Evolutionary conservation across 1,139 yeast species (phyloP), one percentile per base, ranked within the genome.

Genomic region (Meyerozyma guilliermondii): DNA sequence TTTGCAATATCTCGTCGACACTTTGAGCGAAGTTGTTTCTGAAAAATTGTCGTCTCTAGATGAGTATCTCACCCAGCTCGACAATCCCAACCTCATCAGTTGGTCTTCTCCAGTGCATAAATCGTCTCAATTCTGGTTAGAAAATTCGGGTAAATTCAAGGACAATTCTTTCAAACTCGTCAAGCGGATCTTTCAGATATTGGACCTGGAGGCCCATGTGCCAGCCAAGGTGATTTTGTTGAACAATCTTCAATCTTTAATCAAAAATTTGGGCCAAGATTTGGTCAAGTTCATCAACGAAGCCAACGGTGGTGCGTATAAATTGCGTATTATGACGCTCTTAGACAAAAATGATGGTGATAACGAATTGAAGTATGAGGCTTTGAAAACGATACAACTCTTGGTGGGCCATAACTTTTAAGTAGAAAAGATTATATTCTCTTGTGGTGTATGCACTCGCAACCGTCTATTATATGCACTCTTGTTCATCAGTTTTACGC

Each of bases 71-170:
- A 81, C 89, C 40, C 98, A 92, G 66, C 73, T 92, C 46, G 85
- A 81, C 48, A 81, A 92, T 45, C 78, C 78, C n/a, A 81, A 83
- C 55, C 75, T 80, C 49, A 76, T 92, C 56, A 78, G 80, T 49
- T 92, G 96, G 95, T 80, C 96, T 2, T 67, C 74, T 7, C 98
- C 98, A 43, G 89, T 96, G 20, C 98, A 92, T 65, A 80, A 81
- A 53, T 85, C 88, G 39, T 81, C 79, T 42, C 88, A 87, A 43
- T 92, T 92, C 62, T 92, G 98, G 96, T 74, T 81, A 49, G 94
- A 88, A 51, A 88, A 94, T 60, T 74, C 84, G 26, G 72, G 68
- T 39, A 76, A 78, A 53, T 92, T 94, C 70, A 87, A 84, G 63
- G 87, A 83, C 40, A 77, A 81, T 44, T 80, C 84, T 55, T 91